Conservation (phyloP, 108 stramenopile species). For the Fragilaria radians region DNA sequence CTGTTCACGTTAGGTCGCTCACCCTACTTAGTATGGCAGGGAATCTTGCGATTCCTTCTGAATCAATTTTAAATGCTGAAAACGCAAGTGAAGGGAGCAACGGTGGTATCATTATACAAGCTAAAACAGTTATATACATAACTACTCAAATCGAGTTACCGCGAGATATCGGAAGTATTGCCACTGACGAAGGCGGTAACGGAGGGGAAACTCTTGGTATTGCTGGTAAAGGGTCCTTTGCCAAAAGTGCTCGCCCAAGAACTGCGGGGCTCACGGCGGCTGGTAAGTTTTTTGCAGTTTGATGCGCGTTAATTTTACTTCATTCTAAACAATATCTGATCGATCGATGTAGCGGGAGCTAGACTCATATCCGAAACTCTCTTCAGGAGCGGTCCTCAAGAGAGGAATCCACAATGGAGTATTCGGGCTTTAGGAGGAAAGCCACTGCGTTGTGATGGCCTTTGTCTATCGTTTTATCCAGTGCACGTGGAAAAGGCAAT, state of each 20-base stretch:
- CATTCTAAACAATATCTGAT: slow-evolving; percentile 56
- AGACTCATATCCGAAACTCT: slow-evolving; percentile 64
- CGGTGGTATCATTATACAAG: slow-evolving; percentile 23
- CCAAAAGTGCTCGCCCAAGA: slow-evolving; percentile 31
- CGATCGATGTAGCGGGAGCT: slow-evolving; percentile 49
- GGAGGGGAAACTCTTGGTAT: slow-evolving; percentile 19
- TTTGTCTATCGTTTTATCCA: slow-evolving; percentile 37
- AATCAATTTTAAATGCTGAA: slow-evolving; percentile 21
- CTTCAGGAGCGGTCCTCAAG: slow-evolving; percentile 23
- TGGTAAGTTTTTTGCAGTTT: slow-evolving; percentile 10
- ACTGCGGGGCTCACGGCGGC: slow-evolving; percentile 32
- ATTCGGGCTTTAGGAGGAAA: slow-evolving; percentile 54
- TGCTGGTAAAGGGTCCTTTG: slow-evolving; percentile 27
- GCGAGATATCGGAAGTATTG: slow-evolving; percentile 21
- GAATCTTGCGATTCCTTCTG: slow-evolving; percentile 11
- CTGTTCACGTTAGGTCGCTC: slow-evolving; percentile 41
- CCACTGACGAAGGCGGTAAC: slow-evolving; percentile 26
- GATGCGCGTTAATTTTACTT: slow-evolving; percentile 1
- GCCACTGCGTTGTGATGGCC: slow-evolving; percentile 56
- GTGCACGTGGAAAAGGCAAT: slow-evolving; percentile 11
- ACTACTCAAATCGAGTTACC: slow-evolving; percentile 29
- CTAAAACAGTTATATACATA: slow-evolving; percentile 22
- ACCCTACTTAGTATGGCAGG: slow-evolving; percentile 31
- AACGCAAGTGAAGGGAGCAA: slow-evolving; percentile 25
- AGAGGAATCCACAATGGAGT: slow-evolving; percentile 21